These are phyloP conservation scores for Miscanthus lutarioriparius DNA, from an alignment of 176 grass and related monocot genomes.

Conservation along the genomic window DNA sequence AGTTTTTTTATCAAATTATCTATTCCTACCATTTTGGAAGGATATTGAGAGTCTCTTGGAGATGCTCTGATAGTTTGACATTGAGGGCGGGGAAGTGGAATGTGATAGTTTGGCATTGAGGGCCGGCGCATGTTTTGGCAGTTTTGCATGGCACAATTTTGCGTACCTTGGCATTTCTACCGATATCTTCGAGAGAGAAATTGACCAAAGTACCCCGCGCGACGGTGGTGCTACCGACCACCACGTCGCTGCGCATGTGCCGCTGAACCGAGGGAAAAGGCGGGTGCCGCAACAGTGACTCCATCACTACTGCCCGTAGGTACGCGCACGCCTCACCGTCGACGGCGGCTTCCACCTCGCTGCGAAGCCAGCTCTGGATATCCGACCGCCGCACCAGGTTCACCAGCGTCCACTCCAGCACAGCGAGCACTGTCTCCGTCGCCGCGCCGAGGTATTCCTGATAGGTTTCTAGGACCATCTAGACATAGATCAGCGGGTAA, in stretches of 20 bases:
- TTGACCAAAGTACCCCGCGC: constrained; percentile 4
- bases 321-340: constrained; percentile 13
- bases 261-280: constrained; percentile 10
- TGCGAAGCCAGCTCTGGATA: constrained; percentile 6
- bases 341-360: constrained; percentile 11
- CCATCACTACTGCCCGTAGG: constrained; percentile 38
- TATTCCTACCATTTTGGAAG: too few relatives aligned
- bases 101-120: not conserved
- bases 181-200: constrained; percentile 18
- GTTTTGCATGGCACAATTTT: too few relatives aligned
- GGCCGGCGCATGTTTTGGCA: not conserved
- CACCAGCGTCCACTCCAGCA: constrained; percentile 24
- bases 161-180: not conserved
- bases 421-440: constrained; percentile 4
- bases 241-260: not conserved
- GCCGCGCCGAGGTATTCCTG: constrained; percentile 25
- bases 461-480: too few relatives aligned
- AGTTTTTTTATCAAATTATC: too few relatives aligned
- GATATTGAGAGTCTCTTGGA: too few relatives aligned
- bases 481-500: too few relatives aligned
- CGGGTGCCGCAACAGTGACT: constrained; percentile 6
- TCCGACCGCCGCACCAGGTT: constrained; percentile 3
- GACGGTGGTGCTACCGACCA: not conserved
- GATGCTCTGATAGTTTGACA: too few relatives aligned
- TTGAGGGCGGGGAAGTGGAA: too few relatives aligned